Conservation (phyloP, 495 filamentous ascomycete genomes). For the Clavariopsis aquatica region DNA sequence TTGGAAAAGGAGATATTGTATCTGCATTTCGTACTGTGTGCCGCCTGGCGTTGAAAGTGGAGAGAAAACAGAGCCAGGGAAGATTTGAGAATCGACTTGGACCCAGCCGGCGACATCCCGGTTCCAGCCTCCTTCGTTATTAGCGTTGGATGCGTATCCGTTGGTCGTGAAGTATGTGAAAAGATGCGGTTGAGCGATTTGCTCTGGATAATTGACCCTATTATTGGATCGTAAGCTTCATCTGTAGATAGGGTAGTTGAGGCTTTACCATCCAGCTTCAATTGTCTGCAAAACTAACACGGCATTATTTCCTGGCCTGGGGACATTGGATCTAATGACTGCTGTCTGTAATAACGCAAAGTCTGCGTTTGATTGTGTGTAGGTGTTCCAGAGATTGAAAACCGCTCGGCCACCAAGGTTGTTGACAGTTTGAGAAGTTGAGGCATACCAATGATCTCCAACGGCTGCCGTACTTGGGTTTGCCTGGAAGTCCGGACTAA, state of each 20-base stretch:
- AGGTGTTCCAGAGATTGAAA: conserved; percentile 20
- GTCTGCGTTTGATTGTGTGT: conserved; percentile 10
- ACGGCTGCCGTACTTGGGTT: conserved; percentile 1
- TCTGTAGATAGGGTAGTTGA: neutral
- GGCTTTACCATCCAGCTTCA: conserved; percentile 20
- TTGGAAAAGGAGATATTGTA: conserved; percentile 12
- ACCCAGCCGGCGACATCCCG: conserved; percentile 24
- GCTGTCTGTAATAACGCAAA: conserved; percentile 22
- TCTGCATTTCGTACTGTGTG: conserved; percentile 23
- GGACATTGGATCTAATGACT: conserved; percentile 14
- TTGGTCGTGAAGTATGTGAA: conserved; percentile 30
- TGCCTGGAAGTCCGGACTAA: neutral
- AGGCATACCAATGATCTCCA: conserved; percentile 28
- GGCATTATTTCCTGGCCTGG: conserved; percentile 13
- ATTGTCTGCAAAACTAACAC: conserved; percentile 11
- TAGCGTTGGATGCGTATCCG: conserved; percentile 16
- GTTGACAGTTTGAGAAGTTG: conserved; percentile 7
- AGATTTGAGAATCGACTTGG: conserved; percentile 23
- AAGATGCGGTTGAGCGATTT: conserved; percentile 16
- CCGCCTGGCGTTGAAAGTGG: conserved; percentile 19
- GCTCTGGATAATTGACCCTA: conserved; percentile 25
- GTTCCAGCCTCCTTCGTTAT: conserved; percentile 27
- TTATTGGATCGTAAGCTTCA: conserved; percentile 10
- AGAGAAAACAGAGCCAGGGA: conserved; percentile 12
- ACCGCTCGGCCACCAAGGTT: conserved; percentile 14